phyloP scores from a whole-genome alignment of 2,329 filamentous ascomycete genomes.

The Aspergillus tanneri region DNA sequence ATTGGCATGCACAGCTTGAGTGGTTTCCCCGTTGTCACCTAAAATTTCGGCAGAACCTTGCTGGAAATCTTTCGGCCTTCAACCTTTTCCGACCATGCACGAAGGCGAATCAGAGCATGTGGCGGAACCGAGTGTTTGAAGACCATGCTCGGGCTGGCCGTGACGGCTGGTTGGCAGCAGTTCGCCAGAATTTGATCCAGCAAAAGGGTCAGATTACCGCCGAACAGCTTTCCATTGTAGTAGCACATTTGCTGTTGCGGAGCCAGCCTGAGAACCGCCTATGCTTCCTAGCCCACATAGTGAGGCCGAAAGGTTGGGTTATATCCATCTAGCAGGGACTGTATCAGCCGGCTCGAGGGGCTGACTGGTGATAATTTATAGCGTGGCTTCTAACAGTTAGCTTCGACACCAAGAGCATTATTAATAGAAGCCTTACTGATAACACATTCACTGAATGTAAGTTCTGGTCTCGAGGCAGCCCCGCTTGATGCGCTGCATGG shows the following conservation, averaged over 20 bases:
- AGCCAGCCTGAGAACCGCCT: not conserved
- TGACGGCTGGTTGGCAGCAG: not conserved
- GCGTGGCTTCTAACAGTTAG: no score
- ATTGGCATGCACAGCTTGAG: not conserved
- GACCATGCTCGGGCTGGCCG: not conserved
- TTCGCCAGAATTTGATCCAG: constrained; percentile 1
- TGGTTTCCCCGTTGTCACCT: not conserved
- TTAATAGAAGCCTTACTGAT: no score
- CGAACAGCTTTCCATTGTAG: constrained; percentile 1
- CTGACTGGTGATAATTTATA: no score
- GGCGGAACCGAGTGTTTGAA: constrained; percentile 1
- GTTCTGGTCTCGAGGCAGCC: no score
- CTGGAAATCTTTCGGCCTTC: not conserved
- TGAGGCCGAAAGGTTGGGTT: not conserved
- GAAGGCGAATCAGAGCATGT: not conserved
- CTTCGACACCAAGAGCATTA: no score
- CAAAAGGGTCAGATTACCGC: not conserved
- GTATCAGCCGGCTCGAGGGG: not conserved
- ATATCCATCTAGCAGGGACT: constrained; percentile 1
- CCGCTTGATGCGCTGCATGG: no score
- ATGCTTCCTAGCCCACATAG: not conserved
- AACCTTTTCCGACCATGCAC: not conserved
- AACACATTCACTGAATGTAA: no score
- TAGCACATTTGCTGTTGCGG: constrained; percentile 1
- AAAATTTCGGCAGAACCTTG: not conserved